Base-by-base conservation (phyloP, 352 stramenopile genomes). In the Globisporangium okanoganense region DNA sequence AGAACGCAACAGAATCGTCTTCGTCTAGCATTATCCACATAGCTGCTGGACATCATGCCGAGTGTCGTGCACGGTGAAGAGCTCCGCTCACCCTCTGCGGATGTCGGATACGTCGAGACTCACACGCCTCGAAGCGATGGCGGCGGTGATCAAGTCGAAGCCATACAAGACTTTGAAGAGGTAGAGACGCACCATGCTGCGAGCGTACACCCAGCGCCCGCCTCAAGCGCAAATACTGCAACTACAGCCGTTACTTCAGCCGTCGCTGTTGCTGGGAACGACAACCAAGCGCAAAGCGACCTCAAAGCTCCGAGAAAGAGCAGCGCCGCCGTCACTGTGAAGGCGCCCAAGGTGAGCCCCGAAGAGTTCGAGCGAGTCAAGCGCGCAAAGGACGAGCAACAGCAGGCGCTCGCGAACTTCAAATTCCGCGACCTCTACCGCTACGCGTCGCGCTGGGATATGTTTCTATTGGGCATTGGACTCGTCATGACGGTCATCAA, bases 401-500 rank as follows among this genome's bases (percentile, higher is more conserved):
- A 50, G 35, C 35, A 59, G 10, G 31, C 56, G 27, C 10, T 48
- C 27, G 56, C 5, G 43, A 47, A 5, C 41, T 47, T 43, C 44
- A 8, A 13, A 18, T 48, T 44, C 22, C 13, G 33, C 5, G 56
- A 62, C 4, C 47, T 81, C 57, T 81, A 81, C 35, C 69, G 67
- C 18, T 81, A 75, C 44, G 73, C 70, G 24, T 71, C 61, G 4
- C 51, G 22, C n/a, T 45, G 25, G 20, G 75, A 84, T 61, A 76
- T 65, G 40, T 7, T 61, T 18, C 44, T 68, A n/a, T 58, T 84
- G 5, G 55, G 27, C 5, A 25, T 80, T 16, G 72, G 71, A 0
- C 31, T 71, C 25, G 3, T 78, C 29, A 65, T 78, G 54, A 65
- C 73, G 7, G 62, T 40, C 13, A 49, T 70, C n/a, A 85, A 85